Percentiles rank a stretch among this genome's conserved stretches.
Evolutionary conservation across 2,329 filamentous ascomycete species (phyloP).

Genomic region (Harringtonia lauricola): DNA sequence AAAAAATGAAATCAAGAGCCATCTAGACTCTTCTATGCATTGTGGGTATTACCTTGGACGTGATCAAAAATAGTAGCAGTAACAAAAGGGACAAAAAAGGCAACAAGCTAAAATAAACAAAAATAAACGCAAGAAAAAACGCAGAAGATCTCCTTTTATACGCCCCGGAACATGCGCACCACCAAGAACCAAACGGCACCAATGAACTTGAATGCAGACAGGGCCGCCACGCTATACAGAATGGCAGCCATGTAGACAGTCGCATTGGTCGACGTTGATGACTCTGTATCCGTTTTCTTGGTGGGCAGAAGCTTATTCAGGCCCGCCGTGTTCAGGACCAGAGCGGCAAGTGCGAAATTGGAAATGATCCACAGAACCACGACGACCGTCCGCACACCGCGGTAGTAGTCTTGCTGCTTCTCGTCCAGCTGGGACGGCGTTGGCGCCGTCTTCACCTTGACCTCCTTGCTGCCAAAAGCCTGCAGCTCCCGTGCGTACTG

Average conservation of each 20-base stretch:
- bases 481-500: slow-evolving; percentile 82
- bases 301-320: slow-evolving; percentile 53
- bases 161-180: slow-evolving; percentile 70
- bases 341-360: slow-evolving; percentile 79
- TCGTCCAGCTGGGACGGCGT: slow-evolving; percentile 50
- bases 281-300: slow-evolving; percentile 12
- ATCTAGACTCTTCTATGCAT: slow-evolving; percentile 1
- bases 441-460: slow-evolving; percentile 55
- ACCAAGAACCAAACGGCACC: slow-evolving; percentile 90
- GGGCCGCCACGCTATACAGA: slow-evolving; percentile 75
- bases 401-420: slow-evolving; percentile 96
- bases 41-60: slow-evolving; percentile 2
- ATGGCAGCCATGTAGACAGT: slow-evolving; percentile 81
- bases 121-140: not conserved
- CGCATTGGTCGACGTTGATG: slow-evolving; percentile 40
- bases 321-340: slow-evolving; percentile 79
- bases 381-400: slow-evolving; percentile 83
- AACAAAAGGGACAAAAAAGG: not conserved
- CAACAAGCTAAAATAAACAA: not conserved
- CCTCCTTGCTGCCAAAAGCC: slow-evolving; percentile 63
- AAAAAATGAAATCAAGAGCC: not conserved
- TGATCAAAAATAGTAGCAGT: not conserved
- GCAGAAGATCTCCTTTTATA: slow-evolving; percentile 22
- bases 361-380: slow-evolving; percentile 95
- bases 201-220: slow-evolving; percentile 78